Evolutionary conservation across 1,284 basidiomycete species (phyloP).

Genomic region (Meira nashicola): DNA sequence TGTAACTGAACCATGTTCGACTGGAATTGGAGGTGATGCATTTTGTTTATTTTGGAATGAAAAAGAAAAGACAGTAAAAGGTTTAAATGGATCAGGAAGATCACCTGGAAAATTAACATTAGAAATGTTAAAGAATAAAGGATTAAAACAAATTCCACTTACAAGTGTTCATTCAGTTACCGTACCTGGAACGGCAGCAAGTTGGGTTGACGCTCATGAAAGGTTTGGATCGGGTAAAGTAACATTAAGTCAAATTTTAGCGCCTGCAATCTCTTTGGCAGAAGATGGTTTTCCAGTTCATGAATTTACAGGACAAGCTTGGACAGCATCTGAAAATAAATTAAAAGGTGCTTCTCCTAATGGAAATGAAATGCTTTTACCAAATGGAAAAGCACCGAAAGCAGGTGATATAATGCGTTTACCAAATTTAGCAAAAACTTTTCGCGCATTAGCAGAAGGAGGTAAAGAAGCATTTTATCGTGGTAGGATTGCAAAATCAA

Average conservation of each 20-base stretch:
- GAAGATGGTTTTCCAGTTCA: constrained; percentile 48
- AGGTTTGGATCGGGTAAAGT: constrained; percentile 78
- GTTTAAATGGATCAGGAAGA: constrained; percentile 77
- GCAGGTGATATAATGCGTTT: constrained; percentile 54
- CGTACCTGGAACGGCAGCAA: constrained; percentile 86
- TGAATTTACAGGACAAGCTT: constrained; percentile 55
- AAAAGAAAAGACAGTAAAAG: constrained; percentile 71
- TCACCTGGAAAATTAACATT: constrained; percentile 68
- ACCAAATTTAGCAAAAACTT: constrained; percentile 75
- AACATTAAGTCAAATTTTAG: constrained; percentile 73
- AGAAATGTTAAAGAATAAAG: constrained; percentile 55
- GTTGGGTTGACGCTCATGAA: constrained; percentile 84
- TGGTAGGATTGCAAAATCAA: constrained; percentile 78
- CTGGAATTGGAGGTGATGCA: constrained; percentile 67
- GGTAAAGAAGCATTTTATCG: constrained; percentile 90
- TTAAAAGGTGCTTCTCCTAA: constrained; percentile 77
- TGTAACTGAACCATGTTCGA: constrained; percentile 54
- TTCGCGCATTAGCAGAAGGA: constrained; percentile 70
- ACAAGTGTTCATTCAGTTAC: constrained; percentile 73
- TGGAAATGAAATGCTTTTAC: constrained; percentile 66
- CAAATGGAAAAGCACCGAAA: constrained; percentile 62
- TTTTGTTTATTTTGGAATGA: constrained; percentile 90
- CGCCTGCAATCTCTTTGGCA: constrained; percentile 58
- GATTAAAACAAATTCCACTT: constrained; percentile 31
- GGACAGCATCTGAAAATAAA: constrained; percentile 68